A percentile compares a stretch with the other conserved stretches of the same genome.
phyloP scores from a whole-genome alignment of 2,329 filamentous ascomycete genomes.

The Pezicula carpinea region DNA sequence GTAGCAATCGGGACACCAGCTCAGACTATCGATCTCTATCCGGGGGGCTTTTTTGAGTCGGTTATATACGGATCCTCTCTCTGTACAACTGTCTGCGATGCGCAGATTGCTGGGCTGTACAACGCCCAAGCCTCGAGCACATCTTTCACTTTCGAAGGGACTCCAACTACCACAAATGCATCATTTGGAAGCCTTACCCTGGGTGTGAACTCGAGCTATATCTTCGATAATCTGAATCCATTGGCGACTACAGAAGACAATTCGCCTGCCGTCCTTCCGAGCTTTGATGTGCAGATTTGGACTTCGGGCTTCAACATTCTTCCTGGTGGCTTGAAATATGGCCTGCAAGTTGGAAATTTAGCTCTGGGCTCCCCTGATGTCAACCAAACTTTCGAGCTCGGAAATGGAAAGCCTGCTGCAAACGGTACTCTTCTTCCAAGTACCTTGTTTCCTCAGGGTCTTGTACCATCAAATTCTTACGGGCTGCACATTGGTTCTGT shows the following conservation, averaged over 20 bases:
- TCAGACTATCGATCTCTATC: constrained; percentile 12
- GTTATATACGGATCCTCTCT: constrained; percentile 8
- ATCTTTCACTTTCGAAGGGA: constrained; percentile 1
- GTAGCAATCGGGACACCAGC: constrained; percentile 9
- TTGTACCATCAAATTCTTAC: constrained; percentile 17
- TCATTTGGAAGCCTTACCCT: not conserved
- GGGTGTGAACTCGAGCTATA: constrained; percentile 6
- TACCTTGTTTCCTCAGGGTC: constrained; percentile 2
- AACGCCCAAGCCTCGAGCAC: constrained; percentile 4
- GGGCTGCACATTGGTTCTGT: constrained; percentile 19
- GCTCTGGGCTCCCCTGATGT: constrained; percentile 9
- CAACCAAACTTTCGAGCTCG: constrained; percentile 12
- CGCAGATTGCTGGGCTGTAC: constrained; percentile 9
- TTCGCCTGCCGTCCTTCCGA: not conserved
- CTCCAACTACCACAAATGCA: not conserved
- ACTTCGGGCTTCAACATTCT: constrained; percentile 3
- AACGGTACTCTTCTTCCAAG: constrained; percentile 14
- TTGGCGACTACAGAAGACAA: constrained; percentile 2
- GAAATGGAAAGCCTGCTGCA: constrained; percentile 1
- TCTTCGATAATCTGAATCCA: constrained; percentile 10
- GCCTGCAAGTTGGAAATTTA: constrained; percentile 11
- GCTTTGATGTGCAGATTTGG: constrained; percentile 12
- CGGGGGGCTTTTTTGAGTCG: constrained; percentile 12
- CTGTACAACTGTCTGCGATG: constrained; percentile 1
- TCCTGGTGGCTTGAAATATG: constrained; percentile 15